A percentile compares a stretch with the other conserved stretches of the same genome.
These are phyloP conservation scores for Calamus simplicifolius DNA, from an alignment of 176 grass and related monocot species.

Conservation along the genomic window DNA sequence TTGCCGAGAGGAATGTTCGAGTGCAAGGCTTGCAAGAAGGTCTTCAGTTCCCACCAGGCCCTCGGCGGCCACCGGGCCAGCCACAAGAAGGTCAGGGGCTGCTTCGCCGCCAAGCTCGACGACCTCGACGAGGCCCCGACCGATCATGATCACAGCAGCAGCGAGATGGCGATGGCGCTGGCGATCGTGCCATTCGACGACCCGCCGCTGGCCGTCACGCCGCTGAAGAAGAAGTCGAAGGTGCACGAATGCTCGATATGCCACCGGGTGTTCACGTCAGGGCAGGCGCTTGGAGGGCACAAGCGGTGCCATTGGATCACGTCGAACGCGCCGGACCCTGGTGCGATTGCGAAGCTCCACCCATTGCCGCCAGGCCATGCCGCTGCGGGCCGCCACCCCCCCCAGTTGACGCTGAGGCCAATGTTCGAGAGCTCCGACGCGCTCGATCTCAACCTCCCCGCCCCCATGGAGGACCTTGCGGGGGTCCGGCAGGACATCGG, in stretches of 20 bases:
- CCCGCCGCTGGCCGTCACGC: conserved; percentile 1
- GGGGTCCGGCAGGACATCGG: conserved; percentile 4
- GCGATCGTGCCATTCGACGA: conserved; percentile 24
- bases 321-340: conserved; percentile 27
- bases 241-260: conserved; percentile 12
- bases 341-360: conserved; percentile 17
- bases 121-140: conserved; percentile 3
- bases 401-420: conserved; percentile 30
- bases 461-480: conserved; percentile 20
- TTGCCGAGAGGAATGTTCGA: conserved; percentile 43
- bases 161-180: conserved; percentile 22
- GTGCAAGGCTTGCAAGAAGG: conserved; percentile 90
- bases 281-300: neutral
- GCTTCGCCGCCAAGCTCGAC: conserved; percentile 41
- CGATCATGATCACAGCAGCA: conserved; percentile 4
- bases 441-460: conserved; percentile 40
- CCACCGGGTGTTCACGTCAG: neutral
- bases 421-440: conserved; percentile 24
- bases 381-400: conserved; percentile 11
- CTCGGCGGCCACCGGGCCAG: conserved; percentile 82
- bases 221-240: conserved; percentile 59
- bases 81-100: conserved; percentile 89
- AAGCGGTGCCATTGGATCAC: conserved; percentile 29
- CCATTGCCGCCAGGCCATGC: conserved; percentile 21
- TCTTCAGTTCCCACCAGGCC: conserved; percentile 84